Base-by-base conservation (phyloP, 108 stramenopile genomes). In the Chaetoceros tenuissimus region DNA sequence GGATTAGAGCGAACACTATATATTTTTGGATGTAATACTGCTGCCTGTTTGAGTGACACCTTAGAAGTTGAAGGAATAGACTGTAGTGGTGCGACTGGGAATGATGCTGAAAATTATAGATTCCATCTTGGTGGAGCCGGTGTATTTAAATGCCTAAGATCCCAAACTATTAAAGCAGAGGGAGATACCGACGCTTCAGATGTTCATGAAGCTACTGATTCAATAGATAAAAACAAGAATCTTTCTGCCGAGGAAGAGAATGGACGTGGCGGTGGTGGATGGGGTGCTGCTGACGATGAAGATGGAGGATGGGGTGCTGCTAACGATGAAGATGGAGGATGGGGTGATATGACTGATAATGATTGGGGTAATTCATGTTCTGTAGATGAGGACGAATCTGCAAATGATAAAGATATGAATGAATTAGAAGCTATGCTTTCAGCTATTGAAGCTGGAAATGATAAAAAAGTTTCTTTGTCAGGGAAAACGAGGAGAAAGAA, bases 401-500 rank as follows among this genome's bases (percentile, higher is more conserved):
- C 59, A 22, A 67, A 54, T 31, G 62, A 31, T 46, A 51, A 59
- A 24, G 66, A 63, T 20, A 58, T 83, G 56, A 67, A 65, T 62
- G 77, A 84, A 48, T 53, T 92, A 46, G 87, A 88, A 63, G 60
- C 63, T 25, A 79, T 83, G 58, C 46, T 92, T 43, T 55, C 60
- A 5, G 72, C 55, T 48, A 53, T 69, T 53, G 51, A 70, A 58
- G 13, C 45, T 31, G 23, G 18, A 46, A 53, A 10, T 16, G 29
- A 22, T 19, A 1, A 22, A 43, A 59, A 49, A 52, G 23, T 52
- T 5, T 55, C 28, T 31, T 8, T 2, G 20, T 3, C 50, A 62
- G 48, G 22, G 49, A 45, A 40, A 13, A 65, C 28, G 55, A 48
- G 50, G 31, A 46, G n/a, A 25, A n/a, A 46, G 22, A 44, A 55